Evolutionary conservation across 768 basidiomycete genomes (phyloP), one percentile per base, ranked within the genome.

Genomic region (Tulasnella sp.): DNA sequence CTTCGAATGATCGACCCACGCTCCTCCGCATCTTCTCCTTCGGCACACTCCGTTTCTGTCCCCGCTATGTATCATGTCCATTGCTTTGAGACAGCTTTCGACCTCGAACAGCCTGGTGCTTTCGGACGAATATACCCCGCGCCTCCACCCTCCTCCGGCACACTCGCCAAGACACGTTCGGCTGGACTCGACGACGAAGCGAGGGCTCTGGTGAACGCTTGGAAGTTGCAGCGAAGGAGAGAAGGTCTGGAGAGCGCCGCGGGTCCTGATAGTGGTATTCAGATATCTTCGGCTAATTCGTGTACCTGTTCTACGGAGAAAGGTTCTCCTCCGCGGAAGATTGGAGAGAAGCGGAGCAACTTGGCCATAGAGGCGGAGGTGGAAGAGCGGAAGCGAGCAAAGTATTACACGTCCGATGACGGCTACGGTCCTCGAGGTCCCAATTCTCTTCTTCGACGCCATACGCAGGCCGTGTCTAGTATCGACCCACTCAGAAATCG

Each of bases 111-210:
- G 42, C 34, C 34, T 7, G 34, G 34, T 38, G 53, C 30, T 21
- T 55, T 55, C 53, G 53, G 53, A 10, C 53, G 53, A 24, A 55
- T 55, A 30, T 55, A 55, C 53, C 53, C 53, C 53, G 41, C 32
- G 21, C 41, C 53, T 43, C 42, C 42, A 17, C 34, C 53, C n/a
- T 55, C 53, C 24, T 30, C 51, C 51, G 21, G 24, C 51, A 19
- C 29, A 30, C 32, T 23, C 51, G 11, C 26, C 21, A 42, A 55
- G 24, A 30, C 30, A 21, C n/a, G 10, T 19, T 19, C 45, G n/a
- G 45, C 7, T 10, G 45, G 45, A 21, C 53, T 55, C 15, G 53
- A 55, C 42, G 53, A 55, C 42, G 53, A 26, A 3, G 53, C 53
- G 24, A 30, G 53, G n/a, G 53, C 32, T 41, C 53, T 55, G 19